Conservation (phyloP, 768 basidiomycete genomes). For the Coprinopsis marcescibilis region DNA sequence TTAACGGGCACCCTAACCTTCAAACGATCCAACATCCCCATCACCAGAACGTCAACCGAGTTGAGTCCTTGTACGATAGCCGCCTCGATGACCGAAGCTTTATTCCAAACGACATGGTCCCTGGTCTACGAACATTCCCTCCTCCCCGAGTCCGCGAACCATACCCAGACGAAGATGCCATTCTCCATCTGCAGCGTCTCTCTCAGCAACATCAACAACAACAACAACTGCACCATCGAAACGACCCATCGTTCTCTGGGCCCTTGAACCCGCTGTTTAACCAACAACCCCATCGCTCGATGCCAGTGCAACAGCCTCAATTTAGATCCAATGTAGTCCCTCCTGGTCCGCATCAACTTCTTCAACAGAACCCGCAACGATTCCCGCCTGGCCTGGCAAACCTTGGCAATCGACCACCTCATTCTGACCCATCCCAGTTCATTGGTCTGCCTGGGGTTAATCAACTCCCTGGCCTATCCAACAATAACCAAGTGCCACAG, state of each 20-base stretch:
- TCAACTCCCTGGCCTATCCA: slow-evolving; percentile 40
- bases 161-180: slow-evolving; percentile 61
- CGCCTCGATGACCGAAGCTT: slow-evolving; percentile 72
- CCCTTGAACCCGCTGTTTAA: slow-evolving; percentile 41
- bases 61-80: slow-evolving; percentile 69
- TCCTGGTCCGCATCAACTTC: slow-evolving; percentile 38
- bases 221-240: slow-evolving; percentile 42
- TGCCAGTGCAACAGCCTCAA: slow-evolving; percentile 53
- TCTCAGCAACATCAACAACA: slow-evolving; percentile 46
- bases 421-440: slow-evolving; percentile 70
- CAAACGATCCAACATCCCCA: slow-evolving; percentile 39
- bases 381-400: slow-evolving; percentile 79
- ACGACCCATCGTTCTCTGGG: slow-evolving; percentile 54
- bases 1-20: slow-evolving; percentile 17
- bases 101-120: slow-evolving; percentile 81
- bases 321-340: slow-evolving; percentile 72
- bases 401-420: slow-evolving; percentile 75
- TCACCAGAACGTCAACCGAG: slow-evolving; percentile 40
- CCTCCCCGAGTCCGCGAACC: slow-evolving; percentile 58
- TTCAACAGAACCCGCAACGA: slow-evolving; percentile 49
- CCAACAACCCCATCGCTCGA: slow-evolving; percentile 47
- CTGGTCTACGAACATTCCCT: slow-evolving; percentile 66
- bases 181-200: slow-evolving; percentile 56
- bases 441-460: slow-evolving; percentile 43
- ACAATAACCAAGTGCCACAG: slow-evolving; percentile 30